Base-by-base conservation (phyloP, 2,329 filamentous ascomycete species). In the Beauveria asiatica region DNA sequence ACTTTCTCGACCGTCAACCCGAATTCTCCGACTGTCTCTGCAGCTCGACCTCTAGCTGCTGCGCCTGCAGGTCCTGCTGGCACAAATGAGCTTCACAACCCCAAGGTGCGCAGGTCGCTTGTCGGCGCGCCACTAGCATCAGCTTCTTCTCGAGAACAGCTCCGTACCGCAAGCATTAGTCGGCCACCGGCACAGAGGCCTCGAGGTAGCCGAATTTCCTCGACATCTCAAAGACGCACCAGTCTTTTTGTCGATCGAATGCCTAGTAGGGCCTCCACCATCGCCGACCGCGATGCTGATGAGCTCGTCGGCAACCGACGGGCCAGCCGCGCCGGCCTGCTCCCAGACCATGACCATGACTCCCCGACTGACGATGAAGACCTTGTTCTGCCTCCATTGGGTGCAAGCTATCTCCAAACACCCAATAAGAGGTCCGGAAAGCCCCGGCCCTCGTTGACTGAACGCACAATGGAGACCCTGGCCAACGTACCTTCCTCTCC, bases 381-480 rank as follows among this genome's bases (percentile, higher is more conserved):
- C 3, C 27, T 19, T 5, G n/a, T 16, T 27, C 37, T n/a, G 19
- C 48, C 57, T 19, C 39, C 39, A 11, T 39, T 44, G n/a, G 19
- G 46, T n/a, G 13, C 25, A 53, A 61, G 33, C 58, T 62, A 3
- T 61, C 48, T 57, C 61, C 66, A 10, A 60, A 67, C 54, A 65
- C 65, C 61, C 63, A 65, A 50, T 62, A 68, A 61, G 2, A 67
- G 67, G 11, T 62, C 65, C 33, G 63, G 62, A 25, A 72, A 72
- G 37, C 68, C 74, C 1, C 69, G 75, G 57, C 78, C 82, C 56
- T 92, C 90, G 0, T 78, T 97, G 4, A 85, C 88, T 0, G 92
- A 97, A 67, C 81, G 93, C 61, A 95, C 92, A 0, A 86, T 96
- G 46, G 90, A 96, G 70, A 96, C 90, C 0, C 76, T 97, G 6